Base-by-base conservation (phyloP, 2,329 filamentous ascomycete genomes). In the Thielaviopsis punctulata region DNA sequence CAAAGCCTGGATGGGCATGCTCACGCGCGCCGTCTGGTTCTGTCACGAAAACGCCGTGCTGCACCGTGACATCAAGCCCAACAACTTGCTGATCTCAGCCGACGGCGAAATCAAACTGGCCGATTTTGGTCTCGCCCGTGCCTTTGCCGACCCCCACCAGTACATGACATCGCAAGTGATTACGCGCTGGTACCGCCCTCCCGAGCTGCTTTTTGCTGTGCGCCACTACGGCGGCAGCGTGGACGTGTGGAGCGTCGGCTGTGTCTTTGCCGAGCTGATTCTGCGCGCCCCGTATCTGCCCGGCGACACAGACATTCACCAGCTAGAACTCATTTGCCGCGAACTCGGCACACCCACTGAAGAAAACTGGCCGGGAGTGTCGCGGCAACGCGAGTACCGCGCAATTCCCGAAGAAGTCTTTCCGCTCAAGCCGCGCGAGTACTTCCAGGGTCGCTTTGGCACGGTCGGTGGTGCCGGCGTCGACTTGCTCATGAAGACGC, bases 1-100 rank as follows among this genome's bases (percentile, higher is more conserved):
- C 66, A 98, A 98, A 66, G 84, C 88, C 15, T 98, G 92, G 92
- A 94, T 95, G 82, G 86, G 85, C 57, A 96, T 96, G 92, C 76
- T 96, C n/a, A 78, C 77, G 24, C 81, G 90, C 43, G 92, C 85
- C 23, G 80, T 96, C 24, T 94, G 87, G 82, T 98, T 94, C 72
- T 96, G 92, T 66, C 92, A 98, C 66, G 86, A 89, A 63, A 93
- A 92, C 65, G 90, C 84, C 60, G 79, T 98, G 18, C 75, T 98
- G 25, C 92, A 98, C 68, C 86, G 92, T 60, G 92, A 98, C 71
- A 96, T 98, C 72, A 98, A 98, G 69, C 90, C 90, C 47, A 96
- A 96, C 76, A 98, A 98, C 70, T 71, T 96, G 67, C 75, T 98
- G 55, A 94, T 98, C 60, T 88, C 88, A 21, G 84, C 86, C 43